Base-by-base conservation (phyloP, 2,329 filamentous ascomycete genomes). In the Aureobasidium sp. region DNA sequence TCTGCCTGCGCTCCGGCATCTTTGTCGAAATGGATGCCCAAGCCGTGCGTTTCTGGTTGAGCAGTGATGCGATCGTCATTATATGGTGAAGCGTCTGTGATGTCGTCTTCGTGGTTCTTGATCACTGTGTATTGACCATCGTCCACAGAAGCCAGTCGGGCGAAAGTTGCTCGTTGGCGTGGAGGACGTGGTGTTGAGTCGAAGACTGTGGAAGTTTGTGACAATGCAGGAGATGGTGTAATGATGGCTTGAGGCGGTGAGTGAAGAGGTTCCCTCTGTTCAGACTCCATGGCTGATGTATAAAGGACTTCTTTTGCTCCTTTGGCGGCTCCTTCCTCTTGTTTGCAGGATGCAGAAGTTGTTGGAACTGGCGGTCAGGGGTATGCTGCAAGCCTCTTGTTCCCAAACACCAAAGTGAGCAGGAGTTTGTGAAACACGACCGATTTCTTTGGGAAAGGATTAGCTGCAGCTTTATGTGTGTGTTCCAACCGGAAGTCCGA, bases 81-180 rank as follows among this genome's bases (percentile, higher is more conserved):
- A n/a, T n/a, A n/a, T 1, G 49, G 49, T 16, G 30, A 30, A 2
- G 47, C 47, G 16, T 58, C 54, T n/a, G 53, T 53, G 21, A 49
- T 59, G 37, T 59, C 48, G 37, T 63, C 54, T 27, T 63, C 61
- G 5, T 59, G 21, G 15, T 39, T n/a, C 16, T 53, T 63, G n/a
- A 63, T 42, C 10, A 47, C 48, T n/a, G 34, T 59, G 47, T 63
- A 62, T n/a, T 45, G 41, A 13, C 62, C 62, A 44, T 63, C 55
- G 5, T 54, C 42, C 2, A 54, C 62, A 1, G 62, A 60, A 16
- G 55, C 49, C 10, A 60, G 36, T 27, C 62, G 54, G 4, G 62
- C 62, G 21, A 63, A 59, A 3, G 62, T 59, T 16, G 62, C 34
- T 34, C 62, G 54, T 39, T 63, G 62, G 2, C 62, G 47, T n/a